Percentiles rank a stretch among this genome's conserved stretches.
phyloP scores from a whole-genome alignment of 345 rosid genomes.

The Nasturtium officinale region DNA sequence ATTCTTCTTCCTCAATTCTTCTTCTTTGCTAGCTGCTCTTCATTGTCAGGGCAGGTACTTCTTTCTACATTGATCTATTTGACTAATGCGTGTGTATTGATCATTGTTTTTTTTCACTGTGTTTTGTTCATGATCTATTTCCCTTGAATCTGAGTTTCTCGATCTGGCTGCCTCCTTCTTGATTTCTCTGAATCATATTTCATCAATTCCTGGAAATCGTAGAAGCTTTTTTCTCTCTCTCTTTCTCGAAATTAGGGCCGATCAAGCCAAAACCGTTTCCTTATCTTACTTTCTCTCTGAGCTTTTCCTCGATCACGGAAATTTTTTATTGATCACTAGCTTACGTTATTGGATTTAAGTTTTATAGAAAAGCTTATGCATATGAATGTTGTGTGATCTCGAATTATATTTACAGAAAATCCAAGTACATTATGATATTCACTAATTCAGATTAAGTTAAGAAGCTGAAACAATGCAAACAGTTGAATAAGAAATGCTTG shows the following conservation, averaged over 20 bases:
- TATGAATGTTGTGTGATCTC: conserved; percentile 16
- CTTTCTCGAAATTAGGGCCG: background rate
- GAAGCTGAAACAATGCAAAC: background rate
- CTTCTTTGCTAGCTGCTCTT: conserved; percentile 24
- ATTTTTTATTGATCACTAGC: conserved; percentile 9
- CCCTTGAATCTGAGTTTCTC: conserved; percentile 6
- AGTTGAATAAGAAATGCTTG: background rate
- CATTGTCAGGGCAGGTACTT: conserved; percentile 22
- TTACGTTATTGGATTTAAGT: background rate
- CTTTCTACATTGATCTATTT: conserved; percentile 15
- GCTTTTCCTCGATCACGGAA: background rate
- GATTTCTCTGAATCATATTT: background rate
- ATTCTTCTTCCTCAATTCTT: background rate
- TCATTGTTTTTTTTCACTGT: conserved; percentile 22
- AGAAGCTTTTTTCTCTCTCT: background rate
- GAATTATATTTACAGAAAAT: background rate
- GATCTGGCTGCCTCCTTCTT: conserved; percentile 2
- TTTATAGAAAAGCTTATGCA: background rate
- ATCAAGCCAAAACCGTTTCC: background rate
- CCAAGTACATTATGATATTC: background rate
- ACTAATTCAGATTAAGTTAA: background rate
- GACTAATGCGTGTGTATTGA: conserved; percentile 20
- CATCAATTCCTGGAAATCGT: conserved; percentile 17
- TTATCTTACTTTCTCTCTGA: background rate
- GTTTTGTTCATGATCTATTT: conserved; percentile 7